phyloP scores from a whole-genome alignment of 805 yeast genomes.

The Wickerhamiella siamensis region DNA sequence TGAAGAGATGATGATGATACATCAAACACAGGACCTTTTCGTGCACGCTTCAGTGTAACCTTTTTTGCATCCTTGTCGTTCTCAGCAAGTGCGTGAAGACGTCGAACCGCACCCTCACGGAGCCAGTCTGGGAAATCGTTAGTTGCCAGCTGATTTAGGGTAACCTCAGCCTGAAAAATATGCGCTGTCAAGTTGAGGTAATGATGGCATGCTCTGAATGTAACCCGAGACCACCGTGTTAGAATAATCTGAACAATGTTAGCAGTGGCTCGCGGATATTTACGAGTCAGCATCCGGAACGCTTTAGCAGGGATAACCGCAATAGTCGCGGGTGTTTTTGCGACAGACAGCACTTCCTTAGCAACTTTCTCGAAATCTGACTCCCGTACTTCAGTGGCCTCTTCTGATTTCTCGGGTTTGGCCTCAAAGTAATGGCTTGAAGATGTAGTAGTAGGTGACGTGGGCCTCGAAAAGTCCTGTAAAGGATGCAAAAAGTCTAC shows the following conservation, averaged over 20 bases:
- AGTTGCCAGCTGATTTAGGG: slow-evolving; percentile 37
- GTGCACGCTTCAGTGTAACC: slow-evolving; percentile 11
- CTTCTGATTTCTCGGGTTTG: neutral
- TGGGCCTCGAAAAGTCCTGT: neutral
- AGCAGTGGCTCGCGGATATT: slow-evolving; percentile 79
- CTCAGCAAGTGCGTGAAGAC: slow-evolving; percentile 21
- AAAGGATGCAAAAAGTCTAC: neutral
- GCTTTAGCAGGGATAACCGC: slow-evolving; percentile 85
- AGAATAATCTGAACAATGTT: slow-evolving; percentile 89
- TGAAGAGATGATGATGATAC: neutral
- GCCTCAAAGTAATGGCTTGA: neutral
- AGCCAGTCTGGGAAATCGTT: slow-evolving; percentile 51
- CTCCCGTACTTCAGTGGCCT: neutral
- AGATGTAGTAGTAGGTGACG: neutral
- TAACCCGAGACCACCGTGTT: slow-evolving; percentile 75
- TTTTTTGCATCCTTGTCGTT: slow-evolving; percentile 11
- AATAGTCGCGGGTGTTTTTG: slow-evolving; percentile 62
- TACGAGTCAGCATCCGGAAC: slow-evolving; percentile 52
- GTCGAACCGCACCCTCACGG: slow-evolving; percentile 39
- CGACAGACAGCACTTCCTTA: slow-evolving; percentile 50
- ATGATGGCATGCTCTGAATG: slow-evolving; percentile 77
- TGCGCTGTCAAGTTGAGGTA: slow-evolving; percentile 77
- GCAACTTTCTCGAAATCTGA: slow-evolving; percentile 15
- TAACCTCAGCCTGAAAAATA: slow-evolving; percentile 59
- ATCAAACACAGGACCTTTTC: slow-evolving; percentile 4